Evolutionary conservation across 2,329 filamentous ascomycete species (phyloP).

Genomic region (Aspergillus jensenii): DNA sequence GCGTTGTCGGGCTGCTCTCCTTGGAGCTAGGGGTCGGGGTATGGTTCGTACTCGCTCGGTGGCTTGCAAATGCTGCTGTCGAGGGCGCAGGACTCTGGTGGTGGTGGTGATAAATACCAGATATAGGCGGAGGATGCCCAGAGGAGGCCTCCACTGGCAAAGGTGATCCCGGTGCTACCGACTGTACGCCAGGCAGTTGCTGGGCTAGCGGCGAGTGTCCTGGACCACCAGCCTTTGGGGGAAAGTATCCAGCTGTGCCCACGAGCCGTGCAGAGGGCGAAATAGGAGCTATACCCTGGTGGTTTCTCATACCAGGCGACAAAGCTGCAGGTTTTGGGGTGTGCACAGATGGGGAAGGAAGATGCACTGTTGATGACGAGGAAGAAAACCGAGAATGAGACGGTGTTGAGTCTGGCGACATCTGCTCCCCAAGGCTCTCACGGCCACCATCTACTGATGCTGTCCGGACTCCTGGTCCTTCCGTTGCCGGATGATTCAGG

Average conservation of each 20-base stretch:
- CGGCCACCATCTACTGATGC: conserved; percentile 17
- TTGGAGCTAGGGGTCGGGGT: conserved; percentile 34
- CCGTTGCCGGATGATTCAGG: conserved; percentile 37
- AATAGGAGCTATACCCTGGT: conserved; percentile 34
- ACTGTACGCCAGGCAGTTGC: conserved; percentile 30
- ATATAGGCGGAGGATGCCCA: conserved; percentile 18
- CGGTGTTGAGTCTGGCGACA: conserved; percentile 10
- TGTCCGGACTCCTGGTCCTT: conserved; percentile 15
- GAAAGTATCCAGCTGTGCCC: conserved; percentile 25
- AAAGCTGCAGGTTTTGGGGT: conserved; percentile 28
- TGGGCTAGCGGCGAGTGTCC: conserved; percentile 38
- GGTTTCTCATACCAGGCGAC: conserved; percentile 32
- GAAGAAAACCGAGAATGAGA: conserved; percentile 30
- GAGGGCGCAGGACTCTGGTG: conserved; percentile 30
- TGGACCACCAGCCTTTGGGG: conserved; percentile 33
- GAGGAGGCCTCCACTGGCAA: conserved; percentile 24
- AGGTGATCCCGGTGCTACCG: conserved; percentile 25
- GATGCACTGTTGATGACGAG: conserved; percentile 28
- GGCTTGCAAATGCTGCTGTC: conserved; percentile 32
- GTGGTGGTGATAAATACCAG: conserved; percentile 5
- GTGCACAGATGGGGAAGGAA: conserved; percentile 23
- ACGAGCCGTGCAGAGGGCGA: conserved; percentile 40
- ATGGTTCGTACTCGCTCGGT: conserved; percentile 31
- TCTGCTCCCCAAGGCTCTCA: conserved; percentile 25
- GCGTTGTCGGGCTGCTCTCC: conserved; percentile 36